Evolutionary conservation across 371 early-diverging fungal species (phyloP), one percentile per base, ranked within the genome.

Genomic region (Mucor circinelloides): DNA sequence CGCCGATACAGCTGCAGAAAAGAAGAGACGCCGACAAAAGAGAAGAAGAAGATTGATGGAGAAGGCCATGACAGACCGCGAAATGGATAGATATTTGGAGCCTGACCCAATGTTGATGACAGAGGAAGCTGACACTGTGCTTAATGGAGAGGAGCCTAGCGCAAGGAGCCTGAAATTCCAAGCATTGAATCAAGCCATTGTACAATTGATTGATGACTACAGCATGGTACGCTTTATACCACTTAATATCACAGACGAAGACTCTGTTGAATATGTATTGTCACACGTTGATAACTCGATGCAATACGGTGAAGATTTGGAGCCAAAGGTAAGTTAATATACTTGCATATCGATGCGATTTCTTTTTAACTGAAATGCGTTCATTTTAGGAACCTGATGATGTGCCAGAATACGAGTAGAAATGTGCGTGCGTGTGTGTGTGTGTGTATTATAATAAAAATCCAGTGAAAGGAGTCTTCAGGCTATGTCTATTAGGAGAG

Each of bases 251-350:
- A 86, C 86, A 44, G 96, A 99, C 76, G 99, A 99, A 74, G 98
- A 98, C 69, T 94, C 95, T 8, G 83, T 99, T 25, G 90, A 90
- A 23, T 86, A 90, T 32, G 84, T 99, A 8, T 78, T 99, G 28
- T 90, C 91, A 17, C 92, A 92, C 59, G 90, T 97, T 8, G 99
- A 99, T 79, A 92, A 94, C 71, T 95, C 98, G 0, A 89, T 97
- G 55, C 99, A 99, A 79, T 97, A 93, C 78, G 98, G 96, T 32
- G 99, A 99, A 82, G 99, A 97, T 76, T 80, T 90, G 38, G 99
- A 99, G 69, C 96, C 97, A 25, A 93, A 92, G 80, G 96, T 79
- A 91, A 72, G 27, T 36, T 42, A 55, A 48, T 25, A 42, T 52
- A 58, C 34, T 62, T 58, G 44, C 46, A 69, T 58, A 60, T 63